Evolutionary conservation across 108 stramenopile genomes (phyloP), one percentile per base, ranked within the genome.

Genomic region (Phaeodactylum tricornutum): DNA sequence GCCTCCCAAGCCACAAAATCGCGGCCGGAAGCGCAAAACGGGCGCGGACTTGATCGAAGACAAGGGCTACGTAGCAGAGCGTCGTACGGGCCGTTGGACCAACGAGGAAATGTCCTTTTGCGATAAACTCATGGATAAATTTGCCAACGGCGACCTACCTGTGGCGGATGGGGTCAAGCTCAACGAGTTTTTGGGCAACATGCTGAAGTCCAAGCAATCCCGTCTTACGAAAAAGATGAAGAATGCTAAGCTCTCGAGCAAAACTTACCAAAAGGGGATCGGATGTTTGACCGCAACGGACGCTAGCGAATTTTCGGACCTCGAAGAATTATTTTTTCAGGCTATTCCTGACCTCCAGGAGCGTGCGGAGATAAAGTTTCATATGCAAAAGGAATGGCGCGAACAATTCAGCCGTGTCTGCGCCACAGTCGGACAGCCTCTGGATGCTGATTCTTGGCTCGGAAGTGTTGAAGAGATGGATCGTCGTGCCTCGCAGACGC

Each of bases 221-320:
- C 79, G 89, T 16, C 74, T 92, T 19, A 82, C 89, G 35, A 92
- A 92, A 62, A 92, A 92, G 65, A 92, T 92, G 89, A 92, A 92
- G 47, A 81, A 92, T 29, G 84, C 85, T 26, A 81, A 77, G 50
- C 64, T 92, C 8, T 79, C 77, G 43, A 60, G 79, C 46, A 83
- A 65, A 49, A 60, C 64, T 12, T 88, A 66, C 47, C 46, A 60
- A 40, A 61, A 52, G 1, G 49, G 30, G 1, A 35, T 30, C 26
- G 77, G 81, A 9, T 67, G 23, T 47, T 38, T 88, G 19, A 62
- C 73, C 34, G 39, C 50, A 9, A 36, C 53, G 0, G 74, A 79
- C 5, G 78, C 77, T 4, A 43, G 51, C 12, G 60, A 66, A 30
- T 74, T 92, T 17, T 82, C 81, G 4, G 51, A 74, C 6, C 46